These are phyloP conservation scores for Hymenoscyphus repandus DNA, from an alignment of 2,329 filamentous ascomycete species.

Conservation along the genomic window DNA sequence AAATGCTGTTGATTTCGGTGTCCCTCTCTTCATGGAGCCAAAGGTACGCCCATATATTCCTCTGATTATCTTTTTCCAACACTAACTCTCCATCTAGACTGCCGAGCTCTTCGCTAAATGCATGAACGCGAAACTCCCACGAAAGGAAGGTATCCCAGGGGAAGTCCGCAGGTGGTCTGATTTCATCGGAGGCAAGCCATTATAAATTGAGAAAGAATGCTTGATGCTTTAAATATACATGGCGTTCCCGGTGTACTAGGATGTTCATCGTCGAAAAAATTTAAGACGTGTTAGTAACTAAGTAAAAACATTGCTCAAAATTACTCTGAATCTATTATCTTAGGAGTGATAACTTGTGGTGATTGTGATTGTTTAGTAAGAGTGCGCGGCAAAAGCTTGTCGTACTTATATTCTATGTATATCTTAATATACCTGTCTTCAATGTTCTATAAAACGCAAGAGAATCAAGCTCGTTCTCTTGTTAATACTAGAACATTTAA, in stretches of 20 bases:
- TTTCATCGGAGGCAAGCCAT: slow-evolving; percentile 81
- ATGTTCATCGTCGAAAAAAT: not conserved
- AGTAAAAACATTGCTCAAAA: no score
- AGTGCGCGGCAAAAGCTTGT: no score
- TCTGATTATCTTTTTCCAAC: not conserved
- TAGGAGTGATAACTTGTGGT: no score
- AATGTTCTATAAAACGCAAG: no score
- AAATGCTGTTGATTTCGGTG: slow-evolving; percentile 97
- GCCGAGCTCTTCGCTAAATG: slow-evolving; percentile 93
- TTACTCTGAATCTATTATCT: no score
- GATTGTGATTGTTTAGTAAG: no score
- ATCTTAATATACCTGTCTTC: no score
- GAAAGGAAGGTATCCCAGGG: slow-evolving; percentile 77
- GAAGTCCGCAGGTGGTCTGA: slow-evolving; percentile 95
- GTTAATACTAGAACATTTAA: no score
- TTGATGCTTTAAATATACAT: not conserved
- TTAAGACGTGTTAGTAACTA: no score
- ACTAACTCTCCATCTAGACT: slow-evolving; percentile 53
- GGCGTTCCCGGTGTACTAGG: not conserved
- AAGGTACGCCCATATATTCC: slow-evolving; percentile 58
- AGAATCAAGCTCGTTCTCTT: no score
- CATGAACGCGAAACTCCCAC: slow-evolving; percentile 93
- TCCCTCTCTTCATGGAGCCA: slow-evolving; percentile 97
- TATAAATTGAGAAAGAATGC: slow-evolving; percentile 41
- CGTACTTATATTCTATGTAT: no score